Evolutionary conservation across 169 alveolate species (phyloP).

Genomic region (Plasmodium inui): DNA sequence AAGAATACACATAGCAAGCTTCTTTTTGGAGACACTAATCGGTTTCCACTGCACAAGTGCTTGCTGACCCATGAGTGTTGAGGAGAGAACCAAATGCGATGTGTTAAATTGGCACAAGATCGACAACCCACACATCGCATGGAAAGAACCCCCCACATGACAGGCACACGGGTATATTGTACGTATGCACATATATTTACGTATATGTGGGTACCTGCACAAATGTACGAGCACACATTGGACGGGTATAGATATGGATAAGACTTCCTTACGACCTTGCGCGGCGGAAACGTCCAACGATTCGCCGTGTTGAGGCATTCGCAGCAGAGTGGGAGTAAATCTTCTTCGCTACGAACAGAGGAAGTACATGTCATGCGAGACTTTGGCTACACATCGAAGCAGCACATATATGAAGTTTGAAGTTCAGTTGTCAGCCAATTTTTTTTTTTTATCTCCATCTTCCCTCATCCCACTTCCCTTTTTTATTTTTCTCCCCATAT

Average conservation of each 20-base stretch:
- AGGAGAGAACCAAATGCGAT: background rate
- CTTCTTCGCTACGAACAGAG: background rate
- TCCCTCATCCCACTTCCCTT: background rate
- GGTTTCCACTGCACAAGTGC: background rate
- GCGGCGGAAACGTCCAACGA: background rate
- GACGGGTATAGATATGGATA: background rate
- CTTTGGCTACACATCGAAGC: background rate
- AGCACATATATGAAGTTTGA: background rate
- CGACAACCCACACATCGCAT: no score
- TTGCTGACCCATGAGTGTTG: background rate
- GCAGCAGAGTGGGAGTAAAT: background rate
- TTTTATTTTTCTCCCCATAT: background rate
- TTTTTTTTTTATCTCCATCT: background rate
- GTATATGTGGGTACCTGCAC: background rate
- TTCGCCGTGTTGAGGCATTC: background rate
- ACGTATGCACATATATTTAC: background rate
- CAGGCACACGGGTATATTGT: background rate
- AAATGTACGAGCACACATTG: background rate
- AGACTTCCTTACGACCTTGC: background rate
- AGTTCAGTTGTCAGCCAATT: background rate
- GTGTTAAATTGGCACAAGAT: background rate
- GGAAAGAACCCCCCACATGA: background rate
- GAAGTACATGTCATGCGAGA: background rate
- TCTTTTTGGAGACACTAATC: background rate
- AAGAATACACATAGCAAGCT: background rate